A percentile compares a stretch with the other conserved stretches of the same genome.
Evolutionary conservation across 2,329 filamentous ascomycete genomes (phyloP).

Genomic region (Pseudocercospora pini-densiflorae): DNA sequence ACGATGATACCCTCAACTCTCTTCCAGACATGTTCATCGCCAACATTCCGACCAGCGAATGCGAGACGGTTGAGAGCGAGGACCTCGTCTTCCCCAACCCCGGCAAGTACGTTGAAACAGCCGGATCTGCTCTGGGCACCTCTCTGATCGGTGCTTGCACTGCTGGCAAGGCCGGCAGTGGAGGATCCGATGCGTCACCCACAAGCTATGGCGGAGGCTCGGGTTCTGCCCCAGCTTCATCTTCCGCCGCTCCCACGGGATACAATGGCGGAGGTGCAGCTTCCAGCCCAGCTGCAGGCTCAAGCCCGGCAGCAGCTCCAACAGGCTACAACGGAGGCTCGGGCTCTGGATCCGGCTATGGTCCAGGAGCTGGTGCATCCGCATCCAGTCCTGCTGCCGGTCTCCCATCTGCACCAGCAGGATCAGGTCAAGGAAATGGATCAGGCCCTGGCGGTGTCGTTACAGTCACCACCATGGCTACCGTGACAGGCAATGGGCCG

Average conservation of each 20-base stretch:
- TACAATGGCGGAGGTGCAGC: slow-evolving; percentile 13
- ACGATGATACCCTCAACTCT: slow-evolving; percentile 56
- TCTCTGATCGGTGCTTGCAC: slow-evolving; percentile 12
- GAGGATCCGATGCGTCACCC: slow-evolving; percentile 1
- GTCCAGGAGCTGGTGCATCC: too few relatives aligned
- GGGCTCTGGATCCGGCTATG: neutral
- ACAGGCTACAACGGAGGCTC: slow-evolving; percentile 14
- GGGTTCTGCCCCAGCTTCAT: slow-evolving; percentile 4
- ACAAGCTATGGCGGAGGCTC: slow-evolving; percentile 17
- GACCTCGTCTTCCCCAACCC: slow-evolving; percentile 67
- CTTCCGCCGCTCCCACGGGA: slow-evolving; percentile 17
- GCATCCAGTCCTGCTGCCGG: too few relatives aligned
- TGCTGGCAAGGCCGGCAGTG: slow-evolving; percentile 12
- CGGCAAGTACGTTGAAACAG: slow-evolving; percentile 46
- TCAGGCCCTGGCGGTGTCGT: slow-evolving; percentile 12
- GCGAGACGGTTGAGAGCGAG: slow-evolving; percentile 56
- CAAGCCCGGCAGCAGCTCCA: slow-evolving; percentile 4
- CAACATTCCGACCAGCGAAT: slow-evolving; percentile 56
- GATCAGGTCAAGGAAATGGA: neutral
- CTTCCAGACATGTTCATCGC: slow-evolving; percentile 74
- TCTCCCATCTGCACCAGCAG: neutral
- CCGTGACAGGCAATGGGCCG: slow-evolving; percentile 18
- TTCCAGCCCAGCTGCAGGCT: slow-evolving; percentile 10
- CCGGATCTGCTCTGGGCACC: slow-evolving; percentile 23
- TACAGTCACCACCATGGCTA: slow-evolving; percentile 25